phyloP scores from a whole-genome alignment of 2,329 filamentous ascomycete species.

The Biscogniauxia marginata region DNA sequence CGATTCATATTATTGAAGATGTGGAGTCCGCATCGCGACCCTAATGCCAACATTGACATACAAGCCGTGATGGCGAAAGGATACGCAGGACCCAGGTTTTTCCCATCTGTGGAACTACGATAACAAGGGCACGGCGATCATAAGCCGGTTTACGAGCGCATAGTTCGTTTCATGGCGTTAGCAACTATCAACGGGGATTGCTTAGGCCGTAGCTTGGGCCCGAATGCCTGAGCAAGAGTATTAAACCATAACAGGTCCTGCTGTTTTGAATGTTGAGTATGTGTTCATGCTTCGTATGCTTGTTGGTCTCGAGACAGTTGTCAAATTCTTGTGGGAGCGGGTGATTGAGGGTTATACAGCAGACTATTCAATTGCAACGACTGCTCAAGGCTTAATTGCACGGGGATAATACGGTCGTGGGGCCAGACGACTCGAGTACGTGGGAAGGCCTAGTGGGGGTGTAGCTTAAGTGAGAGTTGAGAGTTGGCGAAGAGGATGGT shows the following conservation, averaged over 20 bases:
- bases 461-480: too few relatives aligned
- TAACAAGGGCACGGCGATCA: conserved; percentile 33
- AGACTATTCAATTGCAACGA: neutral
- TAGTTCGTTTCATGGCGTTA: neutral
- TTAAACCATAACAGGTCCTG: neutral
- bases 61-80: conserved; percentile 82
- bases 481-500: too few relatives aligned
- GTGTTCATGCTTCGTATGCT: neutral
- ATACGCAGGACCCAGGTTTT: conserved; percentile 82
- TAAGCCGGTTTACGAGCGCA: neutral
- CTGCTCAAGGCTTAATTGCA: neutral
- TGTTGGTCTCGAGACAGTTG: neutral
- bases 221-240: neutral
- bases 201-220: neutral
- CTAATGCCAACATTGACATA: conserved; percentile 76
- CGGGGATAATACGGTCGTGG: neutral
- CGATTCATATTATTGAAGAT: conserved; percentile 86
- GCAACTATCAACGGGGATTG: neutral
- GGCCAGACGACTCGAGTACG: neutral
- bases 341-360: neutral
- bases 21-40: conserved; percentile 73
- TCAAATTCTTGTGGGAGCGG: neutral
- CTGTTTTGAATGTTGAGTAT: neutral
- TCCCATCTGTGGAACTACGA: conserved; percentile 65
- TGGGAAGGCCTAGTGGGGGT: neutral